These are phyloP conservation scores for Russula abietina DNA, from an alignment of 768 basidiomycete genomes.

Conservation along the genomic window DNA sequence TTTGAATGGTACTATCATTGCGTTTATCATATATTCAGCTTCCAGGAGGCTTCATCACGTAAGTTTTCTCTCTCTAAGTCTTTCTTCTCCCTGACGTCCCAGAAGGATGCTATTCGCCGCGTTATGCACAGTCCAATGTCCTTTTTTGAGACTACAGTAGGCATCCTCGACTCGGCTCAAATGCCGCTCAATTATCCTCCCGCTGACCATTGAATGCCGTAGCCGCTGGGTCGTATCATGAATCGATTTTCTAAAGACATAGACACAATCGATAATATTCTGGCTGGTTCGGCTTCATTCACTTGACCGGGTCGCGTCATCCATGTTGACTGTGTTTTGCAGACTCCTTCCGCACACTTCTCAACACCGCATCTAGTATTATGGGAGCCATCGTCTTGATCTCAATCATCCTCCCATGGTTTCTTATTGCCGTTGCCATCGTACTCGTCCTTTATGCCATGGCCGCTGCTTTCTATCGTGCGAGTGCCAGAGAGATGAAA, in stretches of 20 bases:
- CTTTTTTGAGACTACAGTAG: constrained; percentile 81
- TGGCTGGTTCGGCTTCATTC: constrained; percentile 41
- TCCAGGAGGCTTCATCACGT: constrained; percentile 63
- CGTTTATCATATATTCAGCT: constrained; percentile 69
- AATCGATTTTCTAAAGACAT: constrained; percentile 87
- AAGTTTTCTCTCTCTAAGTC: constrained; percentile 15
- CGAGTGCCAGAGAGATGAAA: constrained; percentile 84
- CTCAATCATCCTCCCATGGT: constrained; percentile 74
- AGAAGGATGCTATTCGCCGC: constrained; percentile 53
- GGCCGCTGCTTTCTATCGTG: constrained; percentile 76
- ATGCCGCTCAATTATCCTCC: constrained; percentile 15
- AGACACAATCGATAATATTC: constrained; percentile 72
- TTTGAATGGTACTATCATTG: constrained; percentile 58
- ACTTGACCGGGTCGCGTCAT: background rate
- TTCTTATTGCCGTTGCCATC: constrained; percentile 65
- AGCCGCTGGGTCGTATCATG: constrained; percentile 83
- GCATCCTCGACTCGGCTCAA: constrained; percentile 20
- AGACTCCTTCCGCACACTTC: constrained; percentile 72
- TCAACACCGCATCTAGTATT: constrained; percentile 56
- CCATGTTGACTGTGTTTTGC: constrained; percentile 4
- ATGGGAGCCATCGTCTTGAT: constrained; percentile 75
- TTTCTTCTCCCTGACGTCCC: background rate
- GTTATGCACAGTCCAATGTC: constrained; percentile 84
- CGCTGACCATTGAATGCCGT: constrained; percentile 23
- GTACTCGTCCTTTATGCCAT: constrained; percentile 59